A percentile compares a stretch with the other conserved stretches of the same genome.
Evolutionary conservation across 495 filamentous ascomycete species (phyloP).

Genomic region (Xylaria nigripes): DNA sequence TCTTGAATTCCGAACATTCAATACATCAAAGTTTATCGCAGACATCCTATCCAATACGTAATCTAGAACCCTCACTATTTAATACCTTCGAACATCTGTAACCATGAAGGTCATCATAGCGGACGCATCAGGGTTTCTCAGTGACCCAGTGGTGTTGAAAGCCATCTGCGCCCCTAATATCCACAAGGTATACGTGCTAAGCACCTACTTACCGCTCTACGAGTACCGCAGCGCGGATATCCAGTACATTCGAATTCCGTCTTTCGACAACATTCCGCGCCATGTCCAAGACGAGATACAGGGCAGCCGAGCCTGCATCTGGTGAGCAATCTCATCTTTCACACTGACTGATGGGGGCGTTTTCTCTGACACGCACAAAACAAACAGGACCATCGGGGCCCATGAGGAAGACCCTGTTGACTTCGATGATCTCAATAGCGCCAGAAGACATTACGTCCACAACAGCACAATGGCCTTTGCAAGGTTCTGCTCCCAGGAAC

Average conservation of each 20-base stretch:
- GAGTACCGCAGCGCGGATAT: conserved; percentile 32
- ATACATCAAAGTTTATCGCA: background rate
- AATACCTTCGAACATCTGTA: no score
- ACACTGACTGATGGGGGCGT: no score
- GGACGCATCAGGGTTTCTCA: conserved; percentile 47
- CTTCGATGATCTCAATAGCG: no score
- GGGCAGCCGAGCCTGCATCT: conserved; percentile 48
- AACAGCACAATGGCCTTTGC: background rate
- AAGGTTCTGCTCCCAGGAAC: background rate
- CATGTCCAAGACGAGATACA: conserved; percentile 31
- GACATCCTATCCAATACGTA: background rate
- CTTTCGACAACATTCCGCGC: conserved; percentile 38
- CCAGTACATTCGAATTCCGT: conserved; percentile 34
- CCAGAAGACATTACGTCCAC: background rate
- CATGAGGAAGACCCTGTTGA: no score
- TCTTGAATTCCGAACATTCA: no score
- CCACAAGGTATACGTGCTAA: conserved; percentile 42
- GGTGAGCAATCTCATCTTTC: conserved; percentile 24
- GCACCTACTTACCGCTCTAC: conserved; percentile 32
- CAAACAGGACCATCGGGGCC: no score
- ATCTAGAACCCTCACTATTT: background rate
- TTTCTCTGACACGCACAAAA: no score
- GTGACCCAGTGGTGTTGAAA: conserved; percentile 38
- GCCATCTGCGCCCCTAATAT: conserved; percentile 37
- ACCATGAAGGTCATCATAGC: conserved; percentile 14